Conservation (phyloP, 306 rosid genomes). For the Quercus parvula region DNA sequence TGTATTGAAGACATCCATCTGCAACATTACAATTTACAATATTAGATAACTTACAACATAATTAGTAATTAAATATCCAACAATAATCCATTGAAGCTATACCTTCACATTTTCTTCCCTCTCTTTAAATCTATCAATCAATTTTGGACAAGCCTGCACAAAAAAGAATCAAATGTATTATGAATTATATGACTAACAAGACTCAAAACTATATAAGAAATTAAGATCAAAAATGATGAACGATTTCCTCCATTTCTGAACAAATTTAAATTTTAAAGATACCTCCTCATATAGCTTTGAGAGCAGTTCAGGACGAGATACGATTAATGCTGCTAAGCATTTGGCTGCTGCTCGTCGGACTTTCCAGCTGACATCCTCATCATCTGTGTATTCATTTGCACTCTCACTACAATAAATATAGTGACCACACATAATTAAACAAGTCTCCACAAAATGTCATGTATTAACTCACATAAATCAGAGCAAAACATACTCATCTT, state of each 20-base stretch:
- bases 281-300: conserved; percentile 93
- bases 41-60: conserved; percentile 29
- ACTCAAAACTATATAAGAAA: background rate
- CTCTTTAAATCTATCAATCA: conserved; percentile 94
- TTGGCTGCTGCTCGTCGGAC: conserved; percentile 98
- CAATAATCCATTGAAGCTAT: conserved; percentile 11
- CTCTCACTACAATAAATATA: conserved; percentile 68
- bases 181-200: background rate
- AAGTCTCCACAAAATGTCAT: conserved; percentile 9
- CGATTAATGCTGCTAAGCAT: conserved; percentile 94
- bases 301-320: conserved; percentile 97
- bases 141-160: conserved; percentile 93
- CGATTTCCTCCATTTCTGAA: background rate
- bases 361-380: conserved; percentile 99
- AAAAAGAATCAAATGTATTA: conserved; percentile 18
- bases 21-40: conserved; percentile 37
- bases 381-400: conserved; percentile 97
- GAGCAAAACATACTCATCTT: conserved; percentile 74
- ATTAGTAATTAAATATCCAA: conserved; percentile 4
- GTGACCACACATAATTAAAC: conserved; percentile 16
- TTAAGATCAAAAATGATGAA: background rate
- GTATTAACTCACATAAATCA: conserved; percentile 18
- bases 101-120: conserved; percentile 99
- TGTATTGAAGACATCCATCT: conserved; percentile 97
- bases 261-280: conserved; percentile 16